phyloP scores from a whole-genome alignment of 1,284 basidiomycete species.

The Chalciporus sp. region DNA sequence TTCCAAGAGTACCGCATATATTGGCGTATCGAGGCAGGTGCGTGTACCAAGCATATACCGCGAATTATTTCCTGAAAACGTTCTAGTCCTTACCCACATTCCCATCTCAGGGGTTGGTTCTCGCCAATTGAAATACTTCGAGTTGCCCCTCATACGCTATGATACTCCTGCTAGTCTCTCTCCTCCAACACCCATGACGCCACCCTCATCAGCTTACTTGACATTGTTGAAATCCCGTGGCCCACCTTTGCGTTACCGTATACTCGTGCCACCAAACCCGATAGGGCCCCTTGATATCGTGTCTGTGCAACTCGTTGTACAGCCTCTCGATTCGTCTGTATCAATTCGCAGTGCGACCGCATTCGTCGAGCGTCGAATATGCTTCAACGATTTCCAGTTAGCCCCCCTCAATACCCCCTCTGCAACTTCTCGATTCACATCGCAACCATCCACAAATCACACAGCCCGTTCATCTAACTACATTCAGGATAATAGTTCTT shows the following conservation, averaged over 20 bases:
- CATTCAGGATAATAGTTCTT: slow-evolving; percentile 11
- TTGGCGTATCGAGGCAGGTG: slow-evolving; percentile 83
- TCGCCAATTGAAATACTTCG: slow-evolving; percentile 66
- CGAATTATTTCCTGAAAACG: slow-evolving; percentile 18
- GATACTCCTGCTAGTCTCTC: slow-evolving; percentile 48
- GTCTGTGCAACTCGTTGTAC: slow-evolving; percentile 52
- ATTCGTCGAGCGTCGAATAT: slow-evolving; percentile 58
- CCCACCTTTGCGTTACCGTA: slow-evolving; percentile 50
- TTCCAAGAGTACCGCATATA: slow-evolving; percentile 78
- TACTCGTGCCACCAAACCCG: slow-evolving; percentile 47
- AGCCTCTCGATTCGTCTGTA: slow-evolving; percentile 49
- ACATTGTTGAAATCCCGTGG: slow-evolving; percentile 47
- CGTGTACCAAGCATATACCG: slow-evolving; percentile 33
- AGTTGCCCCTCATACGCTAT: slow-evolving; percentile 67
- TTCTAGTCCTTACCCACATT: slow-evolving; percentile 62
- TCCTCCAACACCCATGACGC: slow-evolving; percentile 34
- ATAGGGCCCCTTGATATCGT: slow-evolving; percentile 62
- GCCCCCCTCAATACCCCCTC: slow-evolving; percentile 26
- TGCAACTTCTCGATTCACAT: slow-evolving; percentile 22
- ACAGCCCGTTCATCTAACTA: slow-evolving; percentile 16
- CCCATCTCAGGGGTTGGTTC: slow-evolving; percentile 66
- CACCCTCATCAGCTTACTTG: slow-evolving; percentile 37
- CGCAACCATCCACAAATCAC: slow-evolving; percentile 22
- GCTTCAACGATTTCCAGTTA: slow-evolving; percentile 43
- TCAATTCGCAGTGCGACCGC: slow-evolving; percentile 55